These are phyloP conservation scores for Globisporangium abappressorium DNA, from an alignment of 352 stramenopile species.

Conservation along the genomic window DNA sequence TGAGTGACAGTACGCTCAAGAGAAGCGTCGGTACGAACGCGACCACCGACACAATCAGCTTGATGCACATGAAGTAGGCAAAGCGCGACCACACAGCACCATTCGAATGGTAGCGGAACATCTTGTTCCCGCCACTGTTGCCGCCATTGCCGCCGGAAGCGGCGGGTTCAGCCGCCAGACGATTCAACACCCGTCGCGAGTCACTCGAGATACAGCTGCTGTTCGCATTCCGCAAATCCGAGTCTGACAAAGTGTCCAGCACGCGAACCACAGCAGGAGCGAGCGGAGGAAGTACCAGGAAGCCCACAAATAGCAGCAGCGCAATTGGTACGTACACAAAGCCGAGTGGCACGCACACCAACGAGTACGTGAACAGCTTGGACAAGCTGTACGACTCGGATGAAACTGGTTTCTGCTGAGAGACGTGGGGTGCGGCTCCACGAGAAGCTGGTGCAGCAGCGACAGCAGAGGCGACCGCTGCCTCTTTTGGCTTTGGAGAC, in stretches of 20 bases:
- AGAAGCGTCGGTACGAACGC: constrained; percentile 54
- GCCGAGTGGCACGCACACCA: constrained; percentile 52
- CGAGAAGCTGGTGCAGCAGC: neutral
- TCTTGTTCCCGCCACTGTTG: constrained; percentile 27
- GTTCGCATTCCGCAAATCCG: constrained; percentile 77
- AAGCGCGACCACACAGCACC: constrained; percentile 64
- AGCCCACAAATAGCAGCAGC: constrained; percentile 48
- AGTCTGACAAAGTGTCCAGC: constrained; percentile 68
- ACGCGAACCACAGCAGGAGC: constrained; percentile 46
- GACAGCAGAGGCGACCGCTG: neutral
- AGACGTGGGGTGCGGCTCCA: neutral
- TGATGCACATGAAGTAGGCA: constrained; percentile 62
- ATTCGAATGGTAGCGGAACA: constrained; percentile 61
- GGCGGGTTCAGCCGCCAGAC: constrained; percentile 32
- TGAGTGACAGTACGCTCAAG: constrained; percentile 41
- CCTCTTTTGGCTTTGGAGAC: constrained; percentile 50
- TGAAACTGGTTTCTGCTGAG: constrained; percentile 6
- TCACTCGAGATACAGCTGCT: constrained; percentile 49
- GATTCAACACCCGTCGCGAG: constrained; percentile 54
- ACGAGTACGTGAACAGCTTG: constrained; percentile 65
- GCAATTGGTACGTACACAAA: constrained; percentile 57
- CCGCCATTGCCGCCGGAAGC: neutral
- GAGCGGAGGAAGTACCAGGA: constrained; percentile 57
- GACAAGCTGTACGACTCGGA: constrained; percentile 45
- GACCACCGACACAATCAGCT: constrained; percentile 61